Base-by-base conservation (phyloP, 306 rosid species). In the Inga oerstediana region DNA sequence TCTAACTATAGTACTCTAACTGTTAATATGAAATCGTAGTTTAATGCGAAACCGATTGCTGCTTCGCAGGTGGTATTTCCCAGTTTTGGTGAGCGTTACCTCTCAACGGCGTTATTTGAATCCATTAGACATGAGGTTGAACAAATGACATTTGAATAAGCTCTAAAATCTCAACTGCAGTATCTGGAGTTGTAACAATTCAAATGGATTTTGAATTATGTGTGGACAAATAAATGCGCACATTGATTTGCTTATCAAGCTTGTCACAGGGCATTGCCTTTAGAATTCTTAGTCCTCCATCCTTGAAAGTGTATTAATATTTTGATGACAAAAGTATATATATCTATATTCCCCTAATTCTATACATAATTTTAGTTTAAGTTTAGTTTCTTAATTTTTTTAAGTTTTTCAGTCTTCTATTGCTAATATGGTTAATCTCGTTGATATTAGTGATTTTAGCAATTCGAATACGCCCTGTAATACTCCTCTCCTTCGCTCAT, bases 21-120 rank as follows among this genome's bases (percentile, higher is more conserved):
- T n/a, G 45, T 9, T 68, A 34, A 37, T 59, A 35, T 68, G 22
- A 68, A 68, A 52, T 52, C 20, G 8, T 1, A 4, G 8, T 52
- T 5, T 52, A 52, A 52, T 17, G 37, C 19, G 14, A 72, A 41
- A 10, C 37, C 22, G 10, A 19, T 41, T 8, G 32, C 41, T 51
- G 3, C 61, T 54, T 32, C 79, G 80, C 81, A 93, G 94, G 91
- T 77, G 66, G 43, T 93, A 44, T 90, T 91, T 68, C 91, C 97
- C 13, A 93, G 91, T 79, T 87, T 54, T 48, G 97, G 94, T 64
- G 97, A 91, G 82, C 94, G 91, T 41, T 89, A 91, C 79, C 76
- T 91, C 72, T 91, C 93, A 22, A 48, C 91, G 5, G 45, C 73
- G 34, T 83, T 92, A 54, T 91, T 92, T 45, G 94, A 91, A 79